A percentile compares a stretch with the other conserved stretches of the same genome.
Evolutionary conservation across 2,329 filamentous ascomycete genomes (phyloP).

Genomic region (Thelonectria rubi): DNA sequence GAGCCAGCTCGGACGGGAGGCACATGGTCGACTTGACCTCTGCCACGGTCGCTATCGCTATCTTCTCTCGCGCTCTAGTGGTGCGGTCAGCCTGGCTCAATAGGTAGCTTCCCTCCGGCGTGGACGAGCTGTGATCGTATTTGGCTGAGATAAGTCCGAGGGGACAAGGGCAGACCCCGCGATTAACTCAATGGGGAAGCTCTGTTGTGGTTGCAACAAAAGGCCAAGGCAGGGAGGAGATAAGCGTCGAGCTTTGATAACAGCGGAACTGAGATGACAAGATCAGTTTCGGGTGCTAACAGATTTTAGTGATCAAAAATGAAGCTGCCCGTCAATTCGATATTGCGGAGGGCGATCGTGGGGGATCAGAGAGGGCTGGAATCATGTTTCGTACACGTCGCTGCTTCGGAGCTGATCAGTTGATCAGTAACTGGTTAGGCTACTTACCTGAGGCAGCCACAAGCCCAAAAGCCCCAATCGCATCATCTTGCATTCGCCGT

Average conservation of each 20-base stretch:
- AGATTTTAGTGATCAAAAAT: slow-evolving; percentile 42
- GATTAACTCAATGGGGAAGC: slow-evolving; percentile 23
- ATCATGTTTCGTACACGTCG: too few relatives aligned
- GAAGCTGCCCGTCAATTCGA: background rate
- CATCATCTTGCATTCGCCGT: background rate
- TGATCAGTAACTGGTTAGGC: too few relatives aligned
- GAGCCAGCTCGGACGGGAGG: too few relatives aligned
- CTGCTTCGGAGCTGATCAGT: too few relatives aligned
- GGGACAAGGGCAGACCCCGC: background rate
- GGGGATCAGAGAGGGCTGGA: slow-evolving; percentile 4
- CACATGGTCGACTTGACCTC: background rate
- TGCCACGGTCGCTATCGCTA: background rate
- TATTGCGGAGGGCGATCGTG: slow-evolving; percentile 6
- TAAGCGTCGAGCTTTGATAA: slow-evolving; percentile 16
- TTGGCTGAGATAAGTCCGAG: slow-evolving; percentile 8
- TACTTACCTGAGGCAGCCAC: too few relatives aligned
- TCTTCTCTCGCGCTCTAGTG: background rate
- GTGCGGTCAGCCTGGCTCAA: background rate
- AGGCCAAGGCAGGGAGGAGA: slow-evolving; percentile 27
- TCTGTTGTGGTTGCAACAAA: slow-evolving; percentile 2
- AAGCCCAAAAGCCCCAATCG: background rate
- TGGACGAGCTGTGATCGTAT: slow-evolving; percentile 1
- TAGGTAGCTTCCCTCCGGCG: background rate
- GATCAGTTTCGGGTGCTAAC: slow-evolving; percentile 39
- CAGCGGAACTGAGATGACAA: slow-evolving; percentile 21